Evolutionary conservation across 108 stramenopile species (phyloP).

Genomic region (Cyclotella sp.): DNA sequence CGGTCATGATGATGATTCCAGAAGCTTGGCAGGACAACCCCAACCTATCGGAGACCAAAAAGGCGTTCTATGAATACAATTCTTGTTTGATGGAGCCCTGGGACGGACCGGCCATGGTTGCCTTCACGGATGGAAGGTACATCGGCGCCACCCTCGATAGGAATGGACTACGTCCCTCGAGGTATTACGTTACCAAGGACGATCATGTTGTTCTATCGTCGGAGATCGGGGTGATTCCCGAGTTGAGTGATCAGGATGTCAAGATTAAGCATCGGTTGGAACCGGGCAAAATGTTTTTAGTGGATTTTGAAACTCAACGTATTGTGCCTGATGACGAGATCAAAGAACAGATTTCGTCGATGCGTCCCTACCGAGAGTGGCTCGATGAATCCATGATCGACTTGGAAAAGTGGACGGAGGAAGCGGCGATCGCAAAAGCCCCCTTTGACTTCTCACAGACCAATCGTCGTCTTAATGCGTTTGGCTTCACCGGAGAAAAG

Average conservation of each 20-base stretch:
- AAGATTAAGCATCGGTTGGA: conserved; percentile 95
- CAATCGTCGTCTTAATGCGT: conserved; percentile 87
- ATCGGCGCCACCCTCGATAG: conserved; percentile 95
- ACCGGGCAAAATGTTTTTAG: conserved; percentile 98
- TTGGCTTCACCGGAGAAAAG: conserved; percentile 95
- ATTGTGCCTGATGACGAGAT: conserved; percentile 97
- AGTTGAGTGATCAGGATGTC: conserved; percentile 83
- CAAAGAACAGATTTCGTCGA: conserved; percentile 92
- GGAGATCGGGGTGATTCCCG: conserved; percentile 94
- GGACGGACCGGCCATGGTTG: conserved; percentile 99
- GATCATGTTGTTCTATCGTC: conserved; percentile 94
- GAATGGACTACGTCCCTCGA: conserved; percentile 94
- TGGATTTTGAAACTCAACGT: conserved; percentile 92
- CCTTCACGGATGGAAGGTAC: conserved; percentile 96
- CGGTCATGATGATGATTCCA: conserved; percentile 96
- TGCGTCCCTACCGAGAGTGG: conserved; percentile 92
- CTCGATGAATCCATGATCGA: conserved; percentile 79
- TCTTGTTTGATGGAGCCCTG: conserved; percentile 98
- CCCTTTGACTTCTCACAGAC: conserved; percentile 82
- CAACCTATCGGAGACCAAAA: conserved; percentile 89
- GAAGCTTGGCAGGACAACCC: conserved; percentile 97
- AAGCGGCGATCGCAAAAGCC: conserved; percentile 29
- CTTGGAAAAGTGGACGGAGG: conserved; percentile 79
- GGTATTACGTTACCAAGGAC: conserved; percentile 97
- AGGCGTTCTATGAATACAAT: conserved; percentile 98